phyloP scores from a whole-genome alignment of 306 rosid genomes.

The Quillaja saponaria region DNA sequence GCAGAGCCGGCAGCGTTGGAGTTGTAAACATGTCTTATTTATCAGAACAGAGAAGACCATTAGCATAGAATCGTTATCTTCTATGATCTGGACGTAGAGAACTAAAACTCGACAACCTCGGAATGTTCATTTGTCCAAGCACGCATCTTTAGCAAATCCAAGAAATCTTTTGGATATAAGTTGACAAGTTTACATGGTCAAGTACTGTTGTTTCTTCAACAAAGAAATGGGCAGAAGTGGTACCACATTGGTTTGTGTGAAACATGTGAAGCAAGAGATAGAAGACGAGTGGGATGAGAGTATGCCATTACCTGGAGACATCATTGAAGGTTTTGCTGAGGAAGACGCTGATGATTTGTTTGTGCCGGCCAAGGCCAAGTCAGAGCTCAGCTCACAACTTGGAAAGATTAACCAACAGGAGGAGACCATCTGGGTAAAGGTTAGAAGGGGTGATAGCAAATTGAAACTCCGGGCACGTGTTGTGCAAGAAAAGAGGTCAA shows the following conservation, averaged over 20 bases:
- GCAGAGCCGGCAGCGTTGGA: constrained; percentile 24
- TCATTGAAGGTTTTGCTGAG: constrained; percentile 57
- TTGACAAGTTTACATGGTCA: constrained; percentile 1
- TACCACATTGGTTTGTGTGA: constrained; percentile 56
- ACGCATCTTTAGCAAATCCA: constrained; percentile 5
- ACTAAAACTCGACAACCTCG: constrained; percentile 35
- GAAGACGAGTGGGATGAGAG: constrained; percentile 67
- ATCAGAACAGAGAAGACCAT: constrained; percentile 15
- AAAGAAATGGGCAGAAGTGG: constrained; percentile 39
- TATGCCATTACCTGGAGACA: constrained; percentile 80
- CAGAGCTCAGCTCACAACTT: constrained; percentile 59
- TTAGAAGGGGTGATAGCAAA: constrained; percentile 54
- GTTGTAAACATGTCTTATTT: constrained; percentile 16
- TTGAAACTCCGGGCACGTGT: constrained; percentile 53
- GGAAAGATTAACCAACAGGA: constrained; percentile 42
- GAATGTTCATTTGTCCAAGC: constrained; percentile 31
- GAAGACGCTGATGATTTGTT: constrained; percentile 38
- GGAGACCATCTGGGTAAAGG: constrained; percentile 55
- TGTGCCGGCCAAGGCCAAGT: constrained; percentile 46
- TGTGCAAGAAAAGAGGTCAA: constrained; percentile 44
- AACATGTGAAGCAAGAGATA: constrained; percentile 62
- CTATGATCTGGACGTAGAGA: constrained; percentile 15
- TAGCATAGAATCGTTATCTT: constrained; percentile 12
- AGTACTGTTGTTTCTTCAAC: not conserved
- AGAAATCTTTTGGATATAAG: not conserved